Evolutionary conservation across 176 grass and related monocot genomes (phyloP).

Genomic region (Tillandsia leiboldiana): DNA sequence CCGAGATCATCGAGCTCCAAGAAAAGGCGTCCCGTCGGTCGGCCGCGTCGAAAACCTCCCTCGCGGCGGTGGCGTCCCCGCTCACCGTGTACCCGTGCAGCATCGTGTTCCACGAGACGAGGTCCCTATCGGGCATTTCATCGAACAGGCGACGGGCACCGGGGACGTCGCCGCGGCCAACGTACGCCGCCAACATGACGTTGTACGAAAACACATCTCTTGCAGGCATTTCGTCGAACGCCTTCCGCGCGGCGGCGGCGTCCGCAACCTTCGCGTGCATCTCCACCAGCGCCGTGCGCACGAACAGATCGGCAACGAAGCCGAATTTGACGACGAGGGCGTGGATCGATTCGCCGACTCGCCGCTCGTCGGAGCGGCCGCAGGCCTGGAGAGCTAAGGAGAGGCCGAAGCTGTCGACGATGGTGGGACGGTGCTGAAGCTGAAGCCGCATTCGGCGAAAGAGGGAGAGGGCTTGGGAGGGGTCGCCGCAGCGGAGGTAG

Average conservation of each 20-base stretch:
- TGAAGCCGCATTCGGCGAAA: slow-evolving; percentile 26
- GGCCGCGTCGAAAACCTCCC: slow-evolving; percentile 43
- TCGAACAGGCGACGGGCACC: slow-evolving; percentile 50
- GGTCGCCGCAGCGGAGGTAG: slow-evolving; percentile 33
- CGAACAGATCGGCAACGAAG: slow-evolving; percentile 52
- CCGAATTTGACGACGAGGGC: slow-evolving; percentile 33
- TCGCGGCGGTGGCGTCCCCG: slow-evolving; percentile 30
- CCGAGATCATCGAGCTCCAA: slow-evolving; percentile 65
- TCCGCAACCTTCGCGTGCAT: slow-evolving; percentile 40
- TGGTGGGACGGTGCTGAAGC: slow-evolving; percentile 4
- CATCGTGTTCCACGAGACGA: slow-evolving; percentile 73
- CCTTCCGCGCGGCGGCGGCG: slow-evolving; percentile 22
- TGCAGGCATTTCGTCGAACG: slow-evolving; percentile 44
- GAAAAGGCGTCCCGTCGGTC: slow-evolving; percentile 35
- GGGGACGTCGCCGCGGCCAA: slow-evolving; percentile 13
- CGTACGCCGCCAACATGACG: slow-evolving; percentile 47
- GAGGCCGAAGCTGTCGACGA: slow-evolving; percentile 43
- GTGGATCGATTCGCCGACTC: slow-evolving; percentile 27
- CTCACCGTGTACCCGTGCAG: slow-evolving; percentile 46
- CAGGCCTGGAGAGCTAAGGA: slow-evolving; percentile 39
- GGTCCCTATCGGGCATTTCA: slow-evolving; percentile 39
- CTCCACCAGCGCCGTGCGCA: slow-evolving; percentile 60
- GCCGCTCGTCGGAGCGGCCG: neutral
- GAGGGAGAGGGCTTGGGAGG: slow-evolving; percentile 26
- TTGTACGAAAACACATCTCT: slow-evolving; percentile 51